Evolutionary conservation across 148 eudicot genomes (phyloP), one percentile per base, ranked within the genome.

Genomic region (Amaranthus palmeri): DNA sequence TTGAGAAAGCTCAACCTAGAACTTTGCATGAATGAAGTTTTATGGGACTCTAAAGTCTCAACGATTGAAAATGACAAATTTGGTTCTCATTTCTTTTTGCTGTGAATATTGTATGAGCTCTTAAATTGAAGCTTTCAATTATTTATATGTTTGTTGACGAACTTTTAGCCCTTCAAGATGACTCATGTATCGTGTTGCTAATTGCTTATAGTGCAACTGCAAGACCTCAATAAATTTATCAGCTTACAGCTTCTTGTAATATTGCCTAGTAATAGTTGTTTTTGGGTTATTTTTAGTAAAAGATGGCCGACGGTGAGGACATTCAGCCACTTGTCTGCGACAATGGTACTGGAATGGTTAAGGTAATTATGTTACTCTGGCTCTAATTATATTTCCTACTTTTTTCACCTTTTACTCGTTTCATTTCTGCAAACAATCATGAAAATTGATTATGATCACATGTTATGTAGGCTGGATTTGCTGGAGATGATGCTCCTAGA

Each of bases 401-500:
- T 46, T 14, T 13, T 46, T 51, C 49, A 25, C 10, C 8, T 15
- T 9, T 4, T 12, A 18, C 40, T 47, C 53, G 7, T 8, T 44
- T 3, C 11, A 11, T 58, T 15, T 10, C 13, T 6, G n/a, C n/a
- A 55, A 17, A 0, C 18, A 4, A 18, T 10, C 47, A 56, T 10
- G 17, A 12, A 25, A 13, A 8, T 18, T 53, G 57, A 61, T 45
- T 14, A 60, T 52, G 54, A 70, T 54, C 36, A 45, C 10, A 14
- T 78, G 47, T 8, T 73, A 70, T 73, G 10, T 44, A 91, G 97
- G 97, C 95, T 83, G 97, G 97, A 81, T 91, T 91, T 85, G 97
- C 97, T 13, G 90, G 95, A 72, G 97, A 91, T 79, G 97, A 91
- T 81, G 97, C 95, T 52, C 97, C 92, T 10, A 77, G 97, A 71